Evolutionary conservation across 805 yeast species (phyloP), one percentile per base, ranked within the genome.

Genomic region (Ogataea pilisensis): DNA sequence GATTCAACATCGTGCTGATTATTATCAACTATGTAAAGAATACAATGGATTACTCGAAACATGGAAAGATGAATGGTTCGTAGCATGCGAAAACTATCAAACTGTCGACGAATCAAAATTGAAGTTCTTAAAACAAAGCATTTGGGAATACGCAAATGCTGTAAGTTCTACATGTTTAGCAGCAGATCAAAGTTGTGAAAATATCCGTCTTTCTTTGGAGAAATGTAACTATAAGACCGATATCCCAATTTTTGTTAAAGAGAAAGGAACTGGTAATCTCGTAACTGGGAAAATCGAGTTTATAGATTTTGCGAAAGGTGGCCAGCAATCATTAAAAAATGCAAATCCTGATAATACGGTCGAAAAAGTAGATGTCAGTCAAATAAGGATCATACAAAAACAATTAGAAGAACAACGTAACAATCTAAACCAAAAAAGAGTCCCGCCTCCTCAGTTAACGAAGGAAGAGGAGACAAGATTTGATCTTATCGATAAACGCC

Each of bases 61-160:
- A 2, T 88, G 87, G 82, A 72, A 75, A 41, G 63, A 76, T 24
- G 89, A 86, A 50, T 87, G 96, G 96, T 68, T 71, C 43, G 56
- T 68, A 5, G 70, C 84, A 0, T 73, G 86, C 34, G 77, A 72
- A 47, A 74, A 73, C 46, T 68, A 82, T 46, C 89, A 87, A 61
- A 72, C 66, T 39, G 60, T 84, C 35, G 96, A 87, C 56, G 76
- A 78, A 36, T 88, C 84, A 55, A 73, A 90, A 46, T 75, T 85
- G 41, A 82, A 82, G 51, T 73, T 80, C 46, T 55, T 84, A 42
- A 82, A 85, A 53, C 68, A 82, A 14, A 85, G 80, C 50, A 61
- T 88, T 44, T 88, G 95, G 85, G 84, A 80, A 32, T 86, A 72
- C 54, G 79, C 91, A 35, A 87, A 87, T 60, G 70, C 80, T 30